Percentiles rank a stretch among this genome's conserved stretches.
These are phyloP conservation scores for Cinchona pubescens DNA, from an alignment of 257 asterid genomes.

Conservation along the genomic window DNA sequence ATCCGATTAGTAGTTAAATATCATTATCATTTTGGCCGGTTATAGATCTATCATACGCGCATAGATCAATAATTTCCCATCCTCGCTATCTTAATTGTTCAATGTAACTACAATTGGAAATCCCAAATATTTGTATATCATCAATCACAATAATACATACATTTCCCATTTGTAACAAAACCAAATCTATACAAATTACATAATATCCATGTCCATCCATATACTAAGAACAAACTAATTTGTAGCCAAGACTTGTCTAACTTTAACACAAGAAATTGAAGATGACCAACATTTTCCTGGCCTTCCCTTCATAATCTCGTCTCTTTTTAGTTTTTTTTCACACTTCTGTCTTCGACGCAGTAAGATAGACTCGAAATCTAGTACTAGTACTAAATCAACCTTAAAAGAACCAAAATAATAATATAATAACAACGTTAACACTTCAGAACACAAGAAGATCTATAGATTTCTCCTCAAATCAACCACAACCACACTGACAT, in stretches of 20 bases:
- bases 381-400: not conserved
- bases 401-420: not conserved
- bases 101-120: not conserved
- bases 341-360: not conserved
- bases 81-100: not conserved
- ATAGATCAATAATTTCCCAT: not conserved
- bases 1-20: not conserved
- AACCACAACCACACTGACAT: slow-evolving; percentile 81
- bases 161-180: not conserved
- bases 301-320: not conserved
- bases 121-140: not conserved
- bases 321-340: not conserved
- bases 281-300: not conserved
- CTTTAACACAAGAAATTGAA: not conserved
- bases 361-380: not conserved
- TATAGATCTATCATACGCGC: not conserved
- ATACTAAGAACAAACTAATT: not conserved
- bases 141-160: not conserved
- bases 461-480: slow-evolving; percentile 48
- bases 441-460: not conserved
- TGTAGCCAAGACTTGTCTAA: not conserved
- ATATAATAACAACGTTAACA: not conserved
- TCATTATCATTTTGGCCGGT: not conserved
- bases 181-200: not conserved
- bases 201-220: not conserved